Base-by-base conservation (phyloP, 257 asterid genomes). In the Linaria vulgaris region DNA sequence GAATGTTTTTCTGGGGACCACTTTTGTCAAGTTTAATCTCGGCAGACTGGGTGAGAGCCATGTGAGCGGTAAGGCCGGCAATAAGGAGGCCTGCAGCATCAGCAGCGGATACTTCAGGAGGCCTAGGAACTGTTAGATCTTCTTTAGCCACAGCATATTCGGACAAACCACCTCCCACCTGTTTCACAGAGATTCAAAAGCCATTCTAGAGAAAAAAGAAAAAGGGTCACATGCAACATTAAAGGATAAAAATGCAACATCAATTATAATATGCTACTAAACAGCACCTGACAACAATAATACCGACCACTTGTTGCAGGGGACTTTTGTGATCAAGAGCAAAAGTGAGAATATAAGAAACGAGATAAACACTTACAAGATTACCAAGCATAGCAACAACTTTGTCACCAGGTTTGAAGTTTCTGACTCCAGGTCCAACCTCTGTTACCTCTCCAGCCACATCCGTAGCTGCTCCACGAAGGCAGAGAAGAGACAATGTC, bases 161-260 rank as follows among this genome's bases (percentile, higher is more conserved):
- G 0, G 96, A 75, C 57, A 86, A 66, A 9, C 96, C 96, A 51
- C 96, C 95, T 5, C 86, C 85, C 21, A 31, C 47, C 87, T 83
- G 80, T 59, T 66, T 41, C 37, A 13, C 5, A 16, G 16, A 0
- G 23, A 20, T 38, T 27, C 6, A 12, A 1, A 39, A 4, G 41
- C 10, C 41, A 34, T 34, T 34, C 41, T 34, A 34, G 41, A 34
- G 9, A 34, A 11, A 34, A 27, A 34, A 34, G 41, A 4, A 4
- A 7, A 34, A 1, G 9, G 5, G 9, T 11, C 5, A 11, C 41
- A 34, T 34, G 41, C 41, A 34, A 34, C 1, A 34, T 34, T 34
- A 34, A 4, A 34, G 41, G 10, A 34, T 34, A 7, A 34, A 34
- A 3, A 34, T 7, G 41, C 41, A 34, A 8, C 9, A 34, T 34